Evolutionary conservation across 768 basidiomycete genomes (phyloP).

Genomic region (Candolleomyces eurysporus): DNA sequence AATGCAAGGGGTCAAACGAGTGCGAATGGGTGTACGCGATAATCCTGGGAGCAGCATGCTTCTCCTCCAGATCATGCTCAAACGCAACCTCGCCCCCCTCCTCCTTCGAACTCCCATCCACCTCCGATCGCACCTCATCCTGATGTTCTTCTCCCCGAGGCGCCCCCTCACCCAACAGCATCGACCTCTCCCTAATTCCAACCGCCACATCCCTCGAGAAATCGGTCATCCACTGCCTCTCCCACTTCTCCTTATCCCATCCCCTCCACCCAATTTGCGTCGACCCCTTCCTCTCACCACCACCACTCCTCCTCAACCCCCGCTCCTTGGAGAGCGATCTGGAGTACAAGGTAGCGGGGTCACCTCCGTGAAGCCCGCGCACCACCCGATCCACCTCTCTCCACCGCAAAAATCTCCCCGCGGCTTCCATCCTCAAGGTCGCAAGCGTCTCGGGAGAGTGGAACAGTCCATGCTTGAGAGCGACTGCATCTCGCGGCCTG

Average conservation of each 20-base stretch:
- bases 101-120: neutral
- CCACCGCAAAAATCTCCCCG: conserved; percentile 71
- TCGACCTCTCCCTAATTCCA: conserved; percentile 35
- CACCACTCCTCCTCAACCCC: conserved; percentile 63
- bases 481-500: conserved; percentile 46
- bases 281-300: conserved; percentile 10
- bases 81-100: neutral
- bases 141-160: too few relatives aligned
- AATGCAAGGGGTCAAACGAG: conserved; percentile 61
- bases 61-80: neutral
- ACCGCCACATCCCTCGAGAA: conserved; percentile 63
- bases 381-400: conserved; percentile 61
- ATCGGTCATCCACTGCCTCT: conserved; percentile 58
- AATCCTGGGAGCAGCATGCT: neutral
- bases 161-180: neutral
- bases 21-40: conserved; percentile 9
- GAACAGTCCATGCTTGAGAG: conserved; percentile 61
- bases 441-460: conserved; percentile 60
- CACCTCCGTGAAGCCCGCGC: conserved; percentile 12
- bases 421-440: conserved; percentile 58
- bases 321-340: conserved; percentile 53
- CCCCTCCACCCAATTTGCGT: conserved; percentile 9
- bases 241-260: conserved; percentile 68
- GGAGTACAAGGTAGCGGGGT: neutral
- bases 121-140: neutral